A percentile compares a stretch with the other conserved stretches of the same genome.
Evolutionary conservation across 495 filamentous ascomycete genomes (phyloP).

Genomic region (Aspergillus heteromorphus): DNA sequence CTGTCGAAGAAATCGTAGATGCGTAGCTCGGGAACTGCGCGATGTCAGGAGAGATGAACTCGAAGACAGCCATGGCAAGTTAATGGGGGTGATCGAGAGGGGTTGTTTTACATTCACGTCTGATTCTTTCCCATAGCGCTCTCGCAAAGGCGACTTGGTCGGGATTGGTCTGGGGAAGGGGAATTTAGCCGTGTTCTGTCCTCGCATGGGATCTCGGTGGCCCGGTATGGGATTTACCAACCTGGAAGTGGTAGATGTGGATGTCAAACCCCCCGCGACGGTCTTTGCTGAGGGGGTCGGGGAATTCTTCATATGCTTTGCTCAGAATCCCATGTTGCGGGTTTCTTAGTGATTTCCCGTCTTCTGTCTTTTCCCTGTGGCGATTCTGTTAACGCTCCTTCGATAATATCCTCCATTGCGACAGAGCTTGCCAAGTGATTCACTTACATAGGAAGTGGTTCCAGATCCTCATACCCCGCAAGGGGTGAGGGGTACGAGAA

Average conservation of each 20-base stretch:
- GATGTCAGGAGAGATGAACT: not conserved
- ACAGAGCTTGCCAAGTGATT: not conserved
- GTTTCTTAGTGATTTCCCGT: constrained; percentile 65
- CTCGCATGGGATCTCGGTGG: not conserved
- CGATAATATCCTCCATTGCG: not conserved
- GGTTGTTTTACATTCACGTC: constrained; percentile 63
- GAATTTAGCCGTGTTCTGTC: not conserved
- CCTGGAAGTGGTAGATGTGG: constrained; percentile 73
- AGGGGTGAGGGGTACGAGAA: constrained; percentile 60
- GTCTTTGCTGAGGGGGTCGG: constrained; percentile 57
- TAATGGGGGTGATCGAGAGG: not conserved
- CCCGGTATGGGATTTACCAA: constrained; percentile 5
- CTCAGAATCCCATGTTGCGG: constrained; percentile 51
- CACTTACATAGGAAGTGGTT: constrained; percentile 57
- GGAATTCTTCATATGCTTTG: constrained; percentile 59
- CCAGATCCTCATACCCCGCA: constrained; percentile 57
- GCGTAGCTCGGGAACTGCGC: constrained; percentile 72
- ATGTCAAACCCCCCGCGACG: constrained; percentile 62
- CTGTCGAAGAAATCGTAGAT: constrained; percentile 73
- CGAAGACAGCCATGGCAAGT: too few relatives aligned
- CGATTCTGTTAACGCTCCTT: not conserved
- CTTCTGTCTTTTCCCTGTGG: constrained; percentile 43
- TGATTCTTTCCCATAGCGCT: constrained; percentile 71
- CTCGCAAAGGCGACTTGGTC: constrained; percentile 59
- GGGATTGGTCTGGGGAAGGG: constrained; percentile 44